These are phyloP conservation scores for Zanthoxylum bungeanum DNA, from an alignment of 345 rosid species.

Conservation along the genomic window DNA sequence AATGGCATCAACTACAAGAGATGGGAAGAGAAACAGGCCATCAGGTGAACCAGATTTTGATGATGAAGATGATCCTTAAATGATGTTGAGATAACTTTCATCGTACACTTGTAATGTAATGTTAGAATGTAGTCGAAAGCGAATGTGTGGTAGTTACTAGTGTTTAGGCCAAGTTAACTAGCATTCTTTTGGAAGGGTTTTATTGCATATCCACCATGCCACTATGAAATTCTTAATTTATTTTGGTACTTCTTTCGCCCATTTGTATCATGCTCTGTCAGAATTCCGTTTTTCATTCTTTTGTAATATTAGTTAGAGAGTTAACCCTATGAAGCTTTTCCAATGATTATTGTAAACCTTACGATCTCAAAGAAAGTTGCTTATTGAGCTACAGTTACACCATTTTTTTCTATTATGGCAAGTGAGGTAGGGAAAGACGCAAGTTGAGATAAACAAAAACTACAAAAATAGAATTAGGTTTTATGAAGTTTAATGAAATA, in stretches of 20 bases:
- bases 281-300: neutral
- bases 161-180: neutral
- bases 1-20: constrained; percentile 20
- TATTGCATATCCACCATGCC: neutral
- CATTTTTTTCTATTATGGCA: no score
- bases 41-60: constrained; percentile 33
- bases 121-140: neutral
- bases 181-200: neutral
- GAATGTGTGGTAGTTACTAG: constrained; percentile 2
- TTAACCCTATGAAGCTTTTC: neutral
- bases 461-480: no score
- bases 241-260: neutral
- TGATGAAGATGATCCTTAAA: constrained; percentile 43
- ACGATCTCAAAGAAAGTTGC: neutral
- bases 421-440: no score
- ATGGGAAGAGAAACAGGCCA: constrained; percentile 33
- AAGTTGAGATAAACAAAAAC: no score
- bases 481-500: no score
- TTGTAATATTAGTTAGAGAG: neutral
- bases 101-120: neutral
- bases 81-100: constrained; percentile 22
- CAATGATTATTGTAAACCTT: neutral
- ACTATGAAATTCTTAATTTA: constrained; percentile 6
- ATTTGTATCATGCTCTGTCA: neutral
- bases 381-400: neutral